Conservation (phyloP, 345 rosid species). For the Erucastrum elatum region DNA sequence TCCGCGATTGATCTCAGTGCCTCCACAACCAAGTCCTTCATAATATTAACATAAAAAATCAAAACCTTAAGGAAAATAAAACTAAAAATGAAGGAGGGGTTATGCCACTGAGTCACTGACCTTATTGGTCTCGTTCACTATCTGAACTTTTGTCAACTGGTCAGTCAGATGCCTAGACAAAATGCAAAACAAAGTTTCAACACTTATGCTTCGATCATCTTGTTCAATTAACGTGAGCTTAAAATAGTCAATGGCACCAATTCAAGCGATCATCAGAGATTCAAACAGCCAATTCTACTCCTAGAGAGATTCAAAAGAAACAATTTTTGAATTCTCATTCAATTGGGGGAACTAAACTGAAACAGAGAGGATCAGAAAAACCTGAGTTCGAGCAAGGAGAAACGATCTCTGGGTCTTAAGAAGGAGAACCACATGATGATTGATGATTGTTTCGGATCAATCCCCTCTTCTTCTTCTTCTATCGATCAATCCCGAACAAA, state of each 20-base stretch:
- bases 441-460: background rate
- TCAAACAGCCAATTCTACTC: conserved; percentile 13
- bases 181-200: background rate
- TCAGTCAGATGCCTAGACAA: conserved; percentile 68
- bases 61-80: background rate
- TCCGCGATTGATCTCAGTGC: conserved; percentile 94
- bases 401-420: conserved; percentile 92
- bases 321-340: background rate
- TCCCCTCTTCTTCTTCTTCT: conserved; percentile 17
- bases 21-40: conserved; percentile 88
- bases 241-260: background rate
- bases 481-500: conserved; percentile 36
- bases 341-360: background rate
- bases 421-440: conserved; percentile 53
- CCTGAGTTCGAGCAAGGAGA: conserved; percentile 96
- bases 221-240: too few species aligned
- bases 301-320: conserved; percentile 11
- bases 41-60: conserved; percentile 6
- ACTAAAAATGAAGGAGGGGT: background rate
- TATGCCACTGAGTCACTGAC: conserved; percentile 34
- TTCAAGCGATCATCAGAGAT: background rate
- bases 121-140: conserved; percentile 80
- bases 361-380: conserved; percentile 23
- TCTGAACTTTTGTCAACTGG: conserved; percentile 73
- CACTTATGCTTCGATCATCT: background rate